A percentile compares a stretch with the other conserved stretches of the same genome.
These are phyloP conservation scores for Monosporozyma siamensis DNA, from an alignment of 805 yeast genomes.

Conservation along the genomic window DNA sequence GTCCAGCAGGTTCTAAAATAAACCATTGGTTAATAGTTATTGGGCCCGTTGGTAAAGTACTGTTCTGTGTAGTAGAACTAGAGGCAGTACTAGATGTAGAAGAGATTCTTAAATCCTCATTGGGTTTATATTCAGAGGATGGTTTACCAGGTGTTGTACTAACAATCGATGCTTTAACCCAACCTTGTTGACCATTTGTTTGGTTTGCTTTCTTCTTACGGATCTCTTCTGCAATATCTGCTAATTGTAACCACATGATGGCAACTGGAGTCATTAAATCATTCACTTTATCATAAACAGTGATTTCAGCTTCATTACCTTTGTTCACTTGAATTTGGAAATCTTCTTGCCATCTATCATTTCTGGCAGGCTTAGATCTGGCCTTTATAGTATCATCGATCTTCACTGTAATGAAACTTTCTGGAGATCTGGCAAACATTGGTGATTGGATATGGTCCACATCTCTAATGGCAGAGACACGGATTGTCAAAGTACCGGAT, in stretches of 20 bases:
- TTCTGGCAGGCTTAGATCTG: conserved; percentile 63
- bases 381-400: conserved; percentile 83
- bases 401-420: conserved; percentile 65
- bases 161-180: conserved; percentile 71
- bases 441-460: conserved; percentile 90
- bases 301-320: conserved; percentile 85
- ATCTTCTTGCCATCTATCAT: conserved; percentile 74
- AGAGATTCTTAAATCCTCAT: not conserved
- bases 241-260: conserved; percentile 77
- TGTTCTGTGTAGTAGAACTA: not conserved
- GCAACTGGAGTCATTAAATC: conserved; percentile 76
- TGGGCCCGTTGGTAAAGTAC: conserved; percentile 4
- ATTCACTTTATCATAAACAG: conserved; percentile 73
- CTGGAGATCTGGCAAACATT: conserved; percentile 67
- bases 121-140: not conserved
- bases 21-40: conserved; percentile 72
- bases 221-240: conserved; percentile 90
- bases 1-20: conserved; percentile 90
- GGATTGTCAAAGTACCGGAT: conserved; percentile 67
- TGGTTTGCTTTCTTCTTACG: conserved; percentile 80
- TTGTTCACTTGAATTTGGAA: conserved; percentile 75
- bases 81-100: conserved; percentile 3
- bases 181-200: conserved; percentile 63
- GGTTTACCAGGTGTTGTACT: not conserved
- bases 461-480: conserved; percentile 71